These are phyloP conservation scores for Stramenopiles sp. DNA, from an alignment of 352 stramenopile genomes.

Conservation along the genomic window DNA sequence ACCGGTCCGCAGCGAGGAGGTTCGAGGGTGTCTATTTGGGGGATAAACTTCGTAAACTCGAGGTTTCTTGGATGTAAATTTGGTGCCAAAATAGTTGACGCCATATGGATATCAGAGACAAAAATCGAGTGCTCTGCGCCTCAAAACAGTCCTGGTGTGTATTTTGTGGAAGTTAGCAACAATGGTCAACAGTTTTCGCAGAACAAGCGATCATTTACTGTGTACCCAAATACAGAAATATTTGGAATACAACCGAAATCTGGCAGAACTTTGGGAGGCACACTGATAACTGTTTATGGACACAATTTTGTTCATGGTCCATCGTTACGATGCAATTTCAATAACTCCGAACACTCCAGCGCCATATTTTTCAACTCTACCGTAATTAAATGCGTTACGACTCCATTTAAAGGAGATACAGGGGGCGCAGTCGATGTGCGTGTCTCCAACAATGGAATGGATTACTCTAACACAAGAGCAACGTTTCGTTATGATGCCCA, in stretches of 20 bases:
- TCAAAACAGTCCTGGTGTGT: not conserved
- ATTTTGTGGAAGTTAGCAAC: not conserved
- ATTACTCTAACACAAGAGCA: not conserved
- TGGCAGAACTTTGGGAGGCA: too few relatives aligned
- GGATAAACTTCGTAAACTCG: not conserved
- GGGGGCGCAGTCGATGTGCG: conserved; percentile 12
- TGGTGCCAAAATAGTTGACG: not conserved
- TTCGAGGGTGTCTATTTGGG: not conserved
- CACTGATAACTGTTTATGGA: too few relatives aligned
- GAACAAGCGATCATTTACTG: too few relatives aligned
- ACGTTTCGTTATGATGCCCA: conserved; percentile 12
- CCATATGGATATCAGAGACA: not conserved
- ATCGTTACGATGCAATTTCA: too few relatives aligned
- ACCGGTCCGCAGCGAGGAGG: not conserved
- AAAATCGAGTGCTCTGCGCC: not conserved
- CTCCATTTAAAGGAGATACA: too few relatives aligned
- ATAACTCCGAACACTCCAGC: too few relatives aligned
- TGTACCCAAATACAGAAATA: too few relatives aligned
- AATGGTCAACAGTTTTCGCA: not conserved
- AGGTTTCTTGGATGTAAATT: not conserved
- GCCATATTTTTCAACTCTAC: too few relatives aligned
- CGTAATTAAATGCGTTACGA: too few relatives aligned
- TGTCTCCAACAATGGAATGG: conserved; percentile 17
- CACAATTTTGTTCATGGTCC: too few relatives aligned
- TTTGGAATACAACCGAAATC: too few relatives aligned